Percentiles rank a stretch among this genome's conserved stretches.
Evolutionary conservation across 257 asterid species (phyloP).

Genomic region (Nicotiana sylvestris): DNA sequence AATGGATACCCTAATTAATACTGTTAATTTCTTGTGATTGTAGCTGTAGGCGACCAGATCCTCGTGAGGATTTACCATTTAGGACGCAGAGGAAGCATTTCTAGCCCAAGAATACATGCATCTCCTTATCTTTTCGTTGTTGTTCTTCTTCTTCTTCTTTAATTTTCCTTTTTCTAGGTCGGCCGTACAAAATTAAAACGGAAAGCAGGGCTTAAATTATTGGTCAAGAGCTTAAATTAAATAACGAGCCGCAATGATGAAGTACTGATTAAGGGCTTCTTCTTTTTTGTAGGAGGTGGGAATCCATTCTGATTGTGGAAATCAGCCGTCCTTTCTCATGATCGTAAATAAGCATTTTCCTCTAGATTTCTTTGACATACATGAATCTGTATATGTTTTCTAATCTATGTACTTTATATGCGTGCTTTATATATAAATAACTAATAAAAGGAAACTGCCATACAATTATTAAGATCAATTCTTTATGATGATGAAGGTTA

Average conservation of each 20-base stretch:
- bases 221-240: neutral
- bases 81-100: too few species aligned
- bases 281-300: neutral
- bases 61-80: too few species aligned
- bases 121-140: neutral
- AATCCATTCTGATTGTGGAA: neutral
- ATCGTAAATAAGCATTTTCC: neutral
- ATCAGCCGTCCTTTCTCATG: neutral
- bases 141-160: too few species aligned
- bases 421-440: neutral
- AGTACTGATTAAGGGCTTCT: neutral
- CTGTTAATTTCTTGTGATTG: too few species aligned
- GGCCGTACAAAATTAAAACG: neutral
- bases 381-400: neutral
- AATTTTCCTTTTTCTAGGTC: neutral
- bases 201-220: neutral
- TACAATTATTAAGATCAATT: neutral
- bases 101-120: too few species aligned
- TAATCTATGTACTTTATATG: neutral
- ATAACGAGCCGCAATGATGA: neutral
- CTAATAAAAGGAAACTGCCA: neutral
- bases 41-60: too few species aligned
- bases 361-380: neutral
- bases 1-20: too few species aligned
- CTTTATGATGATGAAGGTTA: neutral